These are phyloP conservation scores for Tuber microsphaerosporum DNA, from an alignment of 495 filamentous ascomycete genomes.

Conservation along the genomic window DNA sequence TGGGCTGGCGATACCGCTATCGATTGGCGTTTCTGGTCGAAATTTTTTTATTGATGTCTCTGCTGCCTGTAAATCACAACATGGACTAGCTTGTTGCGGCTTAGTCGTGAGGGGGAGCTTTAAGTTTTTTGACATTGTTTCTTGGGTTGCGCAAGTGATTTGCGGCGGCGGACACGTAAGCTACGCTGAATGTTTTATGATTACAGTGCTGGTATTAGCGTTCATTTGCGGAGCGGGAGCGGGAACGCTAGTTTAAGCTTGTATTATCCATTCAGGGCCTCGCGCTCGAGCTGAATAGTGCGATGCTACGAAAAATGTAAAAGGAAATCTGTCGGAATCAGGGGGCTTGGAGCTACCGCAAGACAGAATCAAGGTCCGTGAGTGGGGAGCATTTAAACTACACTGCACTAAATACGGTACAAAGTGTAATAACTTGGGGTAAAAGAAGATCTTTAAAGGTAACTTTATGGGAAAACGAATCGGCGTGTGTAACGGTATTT, in stretches of 20 bases:
- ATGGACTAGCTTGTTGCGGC: neutral
- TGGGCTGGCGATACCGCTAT: neutral
- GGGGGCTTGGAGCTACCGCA: too few relatives aligned
- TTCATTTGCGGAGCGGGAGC: neutral
- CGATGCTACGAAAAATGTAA: too few relatives aligned
- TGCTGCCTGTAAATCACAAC: neutral
- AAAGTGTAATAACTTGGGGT: neutral
- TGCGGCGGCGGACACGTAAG: neutral
- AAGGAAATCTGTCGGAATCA: too few relatives aligned
- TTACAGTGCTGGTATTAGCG: neutral
- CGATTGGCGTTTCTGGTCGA: neutral
- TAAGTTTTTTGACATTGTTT: neutral
- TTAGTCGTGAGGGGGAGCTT: neutral
- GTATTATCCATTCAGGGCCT: neutral
- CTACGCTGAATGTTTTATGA: neutral
- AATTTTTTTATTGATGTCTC: neutral
- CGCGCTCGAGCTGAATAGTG: too few relatives aligned
- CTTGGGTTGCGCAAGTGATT: neutral
- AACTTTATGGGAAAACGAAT: too few relatives aligned
- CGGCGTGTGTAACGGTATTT: neutral
- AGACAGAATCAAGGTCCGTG: too few relatives aligned
- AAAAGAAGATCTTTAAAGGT: neutral
- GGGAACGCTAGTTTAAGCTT: constrained; percentile 1
- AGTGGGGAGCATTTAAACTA: neutral
- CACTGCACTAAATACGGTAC: neutral